These are phyloP conservation scores for Aspergillus sp. DNA, from an alignment of 2,329 filamentous ascomycete genomes.

Conservation along the genomic window DNA sequence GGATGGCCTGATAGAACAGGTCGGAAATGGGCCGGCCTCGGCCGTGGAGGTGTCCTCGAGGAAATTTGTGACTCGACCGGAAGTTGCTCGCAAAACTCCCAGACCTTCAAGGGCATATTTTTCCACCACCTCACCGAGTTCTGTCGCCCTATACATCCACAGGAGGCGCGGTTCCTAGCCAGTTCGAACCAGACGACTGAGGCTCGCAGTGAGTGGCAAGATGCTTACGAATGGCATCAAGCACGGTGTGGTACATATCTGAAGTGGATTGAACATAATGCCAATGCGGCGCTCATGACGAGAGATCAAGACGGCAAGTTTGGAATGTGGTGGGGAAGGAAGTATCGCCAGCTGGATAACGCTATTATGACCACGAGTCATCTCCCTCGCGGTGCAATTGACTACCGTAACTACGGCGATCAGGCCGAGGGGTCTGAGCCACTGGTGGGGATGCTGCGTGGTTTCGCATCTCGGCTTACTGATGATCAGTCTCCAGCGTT, in stretches of 20 bases:
- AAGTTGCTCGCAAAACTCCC: conserved; percentile 75
- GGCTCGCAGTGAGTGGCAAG: conserved; percentile 42
- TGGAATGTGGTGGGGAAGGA: conserved; percentile 79
- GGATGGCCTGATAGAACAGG: conserved; percentile 59
- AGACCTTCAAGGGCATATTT: conserved; percentile 94
- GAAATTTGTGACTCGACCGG: conserved; percentile 75
- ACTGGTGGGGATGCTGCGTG: conserved; percentile 2
- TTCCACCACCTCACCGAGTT: conserved; percentile 84
- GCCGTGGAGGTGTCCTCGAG: conserved; percentile 75
- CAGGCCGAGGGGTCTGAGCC: conserved; percentile 10
- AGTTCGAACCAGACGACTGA: conserved; percentile 21
- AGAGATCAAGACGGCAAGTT: conserved; percentile 67
- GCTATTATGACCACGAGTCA: conserved; percentile 20
- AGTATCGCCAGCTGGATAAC: conserved; percentile 20
- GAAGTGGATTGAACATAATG: conserved; percentile 77
- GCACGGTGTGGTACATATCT: conserved; percentile 64
- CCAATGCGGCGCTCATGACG: conserved; percentile 67
- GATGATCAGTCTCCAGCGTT: neutral
- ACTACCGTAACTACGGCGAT: conserved; percentile 45
- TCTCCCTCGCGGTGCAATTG: conserved; percentile 46
- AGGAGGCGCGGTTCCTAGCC: conserved; percentile 45
- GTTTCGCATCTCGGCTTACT: conserved; percentile 2
- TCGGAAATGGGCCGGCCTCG: conserved; percentile 68
- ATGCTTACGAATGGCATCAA: conserved; percentile 52
- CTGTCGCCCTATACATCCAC: conserved; percentile 62